Evolutionary conservation across 768 basidiomycete genomes (phyloP).

Genomic region (Tylopilus balloui): DNA sequence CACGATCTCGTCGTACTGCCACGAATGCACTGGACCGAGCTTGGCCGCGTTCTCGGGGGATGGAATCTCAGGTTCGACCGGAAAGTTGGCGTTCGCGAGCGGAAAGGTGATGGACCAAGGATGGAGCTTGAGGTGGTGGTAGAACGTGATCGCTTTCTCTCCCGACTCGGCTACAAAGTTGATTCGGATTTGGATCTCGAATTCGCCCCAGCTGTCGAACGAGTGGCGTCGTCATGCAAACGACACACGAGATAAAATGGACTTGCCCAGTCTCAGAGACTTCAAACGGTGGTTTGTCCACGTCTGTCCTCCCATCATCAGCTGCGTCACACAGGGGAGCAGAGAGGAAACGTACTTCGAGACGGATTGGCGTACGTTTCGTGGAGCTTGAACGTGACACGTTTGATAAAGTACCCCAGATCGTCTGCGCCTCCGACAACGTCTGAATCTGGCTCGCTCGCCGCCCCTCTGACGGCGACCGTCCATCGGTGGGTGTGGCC

Average conservation of each 20-base stretch:
- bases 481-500: conserved; percentile 98
- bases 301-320: conserved; percentile 42
- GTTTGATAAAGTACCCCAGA: conserved; percentile 85
- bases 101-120: conserved; percentile 61
- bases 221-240: background rate
- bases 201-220: conserved; percentile 85
- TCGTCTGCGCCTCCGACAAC: conserved; percentile 90
- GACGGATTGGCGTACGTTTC: conserved; percentile 92
- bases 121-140: conserved; percentile 94
- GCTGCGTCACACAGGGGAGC: background rate
- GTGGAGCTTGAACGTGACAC: conserved; percentile 95
- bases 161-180: conserved; percentile 85
- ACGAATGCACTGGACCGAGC: conserved; percentile 82
- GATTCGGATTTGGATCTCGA: conserved; percentile 90
- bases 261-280: conserved; percentile 90
- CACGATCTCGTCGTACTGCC: conserved; percentile 99
- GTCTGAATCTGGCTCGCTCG: conserved; percentile 66
- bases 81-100: conserved; percentile 5
- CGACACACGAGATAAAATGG: background rate
- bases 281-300: conserved; percentile 93
- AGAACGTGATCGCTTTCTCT: conserved; percentile 83
- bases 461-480: conserved; percentile 86
- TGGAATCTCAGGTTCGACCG: conserved; percentile 60
- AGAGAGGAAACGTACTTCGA: conserved; percentile 56
- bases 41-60: conserved; percentile 63